Base-by-base conservation (phyloP, 371 early-diverging fungal species). In the Mucor indicus region DNA sequence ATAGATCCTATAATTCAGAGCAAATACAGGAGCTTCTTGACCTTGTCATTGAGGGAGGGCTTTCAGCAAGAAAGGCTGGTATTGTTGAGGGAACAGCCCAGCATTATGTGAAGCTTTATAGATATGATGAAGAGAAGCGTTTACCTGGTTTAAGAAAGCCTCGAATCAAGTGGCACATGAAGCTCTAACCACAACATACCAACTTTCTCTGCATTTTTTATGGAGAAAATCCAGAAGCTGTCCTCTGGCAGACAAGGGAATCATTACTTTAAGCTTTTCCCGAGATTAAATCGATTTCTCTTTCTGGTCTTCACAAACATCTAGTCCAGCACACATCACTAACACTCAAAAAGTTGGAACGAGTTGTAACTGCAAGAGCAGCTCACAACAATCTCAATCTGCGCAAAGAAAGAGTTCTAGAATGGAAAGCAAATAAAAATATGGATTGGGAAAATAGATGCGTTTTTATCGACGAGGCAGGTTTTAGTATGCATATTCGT, bases 381-480 rank as follows among this genome's bases (percentile, higher is more conserved):
- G 4, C 36, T 29, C 21, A 23, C 2, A 51, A 11, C 5, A 35
- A n/a, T 42, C 17, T 29, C 1, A 50, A 41, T 2, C 22, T 17
- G 9, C 7, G 24, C 7, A 44, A 15, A 38, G 48, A 54, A 17
- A 38, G 19, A 35, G 43, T 47, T 13, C n/a, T 43, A 2, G 48
- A 43, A 25, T 48, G 38, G 42, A 42, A 22, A 20, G 16, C 3
- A 0, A 21, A 38, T 36, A 30, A 25, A 31, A 8, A 31, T 1
- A 47, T 39, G 29, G 25, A n/a, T 8, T 42, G 43, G 37, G 2
- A 16, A 1, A 41, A 49, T n/a, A 54, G 7, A 33, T 50, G 41
- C 10, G 45, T 53, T 31, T 53, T 48, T 25, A 48, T 53, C 13
- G 45, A 53, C 15, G 44, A 48, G 19, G 53, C 53, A 17, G 58